These are phyloP conservation scores for Trichoderma sp. DNA, from an alignment of 2,329 filamentous ascomycete species.

Conservation along the genomic window DNA sequence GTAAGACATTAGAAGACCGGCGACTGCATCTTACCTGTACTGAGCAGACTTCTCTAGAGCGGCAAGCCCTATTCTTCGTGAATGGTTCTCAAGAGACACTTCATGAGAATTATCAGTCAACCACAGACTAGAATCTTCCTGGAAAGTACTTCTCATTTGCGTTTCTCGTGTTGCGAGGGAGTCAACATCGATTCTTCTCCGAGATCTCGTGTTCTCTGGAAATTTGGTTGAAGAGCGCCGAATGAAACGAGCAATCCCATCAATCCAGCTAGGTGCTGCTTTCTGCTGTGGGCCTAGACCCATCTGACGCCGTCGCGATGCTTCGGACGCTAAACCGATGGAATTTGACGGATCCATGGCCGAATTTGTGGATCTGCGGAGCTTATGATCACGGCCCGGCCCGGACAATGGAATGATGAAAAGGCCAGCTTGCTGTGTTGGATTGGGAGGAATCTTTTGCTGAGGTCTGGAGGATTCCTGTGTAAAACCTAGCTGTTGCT, in stretches of 20 bases:
- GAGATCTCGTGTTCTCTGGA: not conserved
- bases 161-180: too few species aligned
- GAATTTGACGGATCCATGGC: not conserved
- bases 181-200: not conserved
- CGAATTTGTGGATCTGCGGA: not conserved
- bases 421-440: not conserved
- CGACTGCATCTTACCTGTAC: too few species aligned
- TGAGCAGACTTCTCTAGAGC: too few species aligned
- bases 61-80: too few species aligned
- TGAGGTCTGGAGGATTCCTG: not conserved
- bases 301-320: not conserved
- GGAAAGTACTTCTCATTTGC: too few species aligned
- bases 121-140: too few species aligned
- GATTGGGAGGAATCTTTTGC: not conserved
- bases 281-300: not conserved
- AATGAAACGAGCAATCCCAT: not conserved
- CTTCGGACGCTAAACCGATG: not conserved
- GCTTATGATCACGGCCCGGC: not conserved
- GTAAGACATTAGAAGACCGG: too few species aligned
- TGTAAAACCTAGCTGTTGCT: not conserved
- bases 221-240: not conserved
- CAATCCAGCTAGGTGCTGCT: not conserved
- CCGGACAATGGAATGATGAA: not conserved
- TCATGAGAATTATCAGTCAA: too few species aligned
- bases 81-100: too few species aligned